These are phyloP conservation scores for Dactylellina parvicollis DNA, from an alignment of 2,329 filamentous ascomycete species.

Conservation along the genomic window DNA sequence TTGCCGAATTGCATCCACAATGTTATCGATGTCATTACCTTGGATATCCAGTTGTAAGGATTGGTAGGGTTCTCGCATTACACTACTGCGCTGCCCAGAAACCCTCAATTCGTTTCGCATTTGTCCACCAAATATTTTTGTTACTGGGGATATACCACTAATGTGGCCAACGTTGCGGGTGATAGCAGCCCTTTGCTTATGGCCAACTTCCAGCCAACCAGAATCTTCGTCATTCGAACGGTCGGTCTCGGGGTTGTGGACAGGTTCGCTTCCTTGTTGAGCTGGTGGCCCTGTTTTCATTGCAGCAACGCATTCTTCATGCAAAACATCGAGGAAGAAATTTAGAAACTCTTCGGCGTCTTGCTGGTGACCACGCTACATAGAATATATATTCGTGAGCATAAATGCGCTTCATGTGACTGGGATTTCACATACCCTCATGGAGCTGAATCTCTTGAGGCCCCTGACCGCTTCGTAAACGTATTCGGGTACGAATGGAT, in stretches of 20 bases:
- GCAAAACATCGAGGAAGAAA: constrained; percentile 88
- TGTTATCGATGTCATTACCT: constrained; percentile 84
- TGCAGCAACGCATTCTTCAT: constrained; percentile 87
- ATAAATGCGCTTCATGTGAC: neutral
- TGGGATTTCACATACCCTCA: constrained; percentile 74
- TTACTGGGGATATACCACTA: constrained; percentile 78
- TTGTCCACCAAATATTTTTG: constrained; percentile 92
- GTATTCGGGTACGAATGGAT: constrained; percentile 90
- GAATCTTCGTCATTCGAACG: constrained; percentile 65
- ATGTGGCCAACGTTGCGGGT: constrained; percentile 71
- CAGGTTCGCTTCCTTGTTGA: constrained; percentile 58
- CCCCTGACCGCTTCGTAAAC: constrained; percentile 92
- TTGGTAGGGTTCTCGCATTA: constrained; percentile 92
- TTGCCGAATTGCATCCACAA: constrained; percentile 86
- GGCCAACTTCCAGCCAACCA: constrained; percentile 94
- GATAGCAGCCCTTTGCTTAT: constrained; percentile 84
- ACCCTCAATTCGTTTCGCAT: constrained; percentile 88
- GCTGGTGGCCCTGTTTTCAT: constrained; percentile 67
- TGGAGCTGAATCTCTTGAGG: constrained; percentile 86
- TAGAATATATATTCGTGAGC: constrained; percentile 58
- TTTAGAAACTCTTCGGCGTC: constrained; percentile 97
- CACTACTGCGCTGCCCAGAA: constrained; percentile 85
- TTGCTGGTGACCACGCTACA: constrained; percentile 89
- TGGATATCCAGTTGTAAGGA: constrained; percentile 95
- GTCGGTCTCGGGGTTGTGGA: constrained; percentile 60